Evolutionary conservation across 2,329 filamentous ascomycete species (phyloP).

Genomic region (Aschersonia sp.): DNA sequence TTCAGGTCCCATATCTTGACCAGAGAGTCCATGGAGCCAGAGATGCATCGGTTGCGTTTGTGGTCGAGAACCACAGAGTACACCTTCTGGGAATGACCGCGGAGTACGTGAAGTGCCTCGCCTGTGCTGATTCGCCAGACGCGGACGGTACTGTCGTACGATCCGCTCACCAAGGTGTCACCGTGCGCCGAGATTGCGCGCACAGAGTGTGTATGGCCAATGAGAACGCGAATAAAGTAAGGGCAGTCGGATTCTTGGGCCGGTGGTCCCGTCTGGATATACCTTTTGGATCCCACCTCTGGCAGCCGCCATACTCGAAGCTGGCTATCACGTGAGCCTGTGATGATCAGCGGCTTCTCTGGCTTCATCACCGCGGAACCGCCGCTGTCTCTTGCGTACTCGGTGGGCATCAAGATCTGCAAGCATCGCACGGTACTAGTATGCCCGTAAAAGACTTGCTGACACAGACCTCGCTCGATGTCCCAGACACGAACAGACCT

Average conservation of each 20-base stretch:
- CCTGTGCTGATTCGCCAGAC: slow-evolving; percentile 98
- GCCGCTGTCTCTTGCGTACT: slow-evolving; percentile 56
- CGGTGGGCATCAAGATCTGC: slow-evolving; percentile 79
- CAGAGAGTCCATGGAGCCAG: slow-evolving; percentile 93
- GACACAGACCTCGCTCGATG: slow-evolving; percentile 82
- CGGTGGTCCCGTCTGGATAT: slow-evolving; percentile 66
- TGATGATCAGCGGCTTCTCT: slow-evolving; percentile 90
- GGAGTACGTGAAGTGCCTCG: slow-evolving; percentile 68
- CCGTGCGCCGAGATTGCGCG: slow-evolving; percentile 89
- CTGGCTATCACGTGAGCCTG: slow-evolving; percentile 87
- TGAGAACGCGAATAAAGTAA: slow-evolving; percentile 80
- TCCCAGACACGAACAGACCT: slow-evolving; percentile 99
- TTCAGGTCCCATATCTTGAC: slow-evolving; percentile 97
- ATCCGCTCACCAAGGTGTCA: slow-evolving; percentile 92
- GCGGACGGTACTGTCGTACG: slow-evolving; percentile 87
- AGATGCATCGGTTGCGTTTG: slow-evolving; percentile 86
- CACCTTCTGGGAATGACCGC: slow-evolving; percentile 83
- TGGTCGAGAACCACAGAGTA: slow-evolving; percentile 94
- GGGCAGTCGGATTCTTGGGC: slow-evolving; percentile 70
- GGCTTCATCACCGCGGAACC: slow-evolving; percentile 78
- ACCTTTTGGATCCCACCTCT: slow-evolving; percentile 58
- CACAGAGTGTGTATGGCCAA: slow-evolving; percentile 83
- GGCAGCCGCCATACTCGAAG: slow-evolving; percentile 90
- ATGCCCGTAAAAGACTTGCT: slow-evolving; percentile 93
- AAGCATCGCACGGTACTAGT: slow-evolving; percentile 94